These are phyloP conservation scores for Pseudisothecium myosuroides DNA, from an alignment of 225 moss, liverwort and hornwort genomes.

Conservation along the genomic window DNA sequence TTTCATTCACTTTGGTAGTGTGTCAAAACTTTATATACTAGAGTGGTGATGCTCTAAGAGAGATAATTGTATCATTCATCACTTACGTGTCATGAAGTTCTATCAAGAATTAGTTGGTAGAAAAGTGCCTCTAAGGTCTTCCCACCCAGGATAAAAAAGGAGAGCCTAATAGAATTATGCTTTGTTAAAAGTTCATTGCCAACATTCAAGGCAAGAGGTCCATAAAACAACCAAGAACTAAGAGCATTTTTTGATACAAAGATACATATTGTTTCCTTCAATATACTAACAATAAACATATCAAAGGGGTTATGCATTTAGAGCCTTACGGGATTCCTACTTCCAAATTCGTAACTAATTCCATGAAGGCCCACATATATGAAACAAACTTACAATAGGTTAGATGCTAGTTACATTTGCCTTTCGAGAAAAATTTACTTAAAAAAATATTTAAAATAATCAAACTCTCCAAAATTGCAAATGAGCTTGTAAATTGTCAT, in stretches of 20 bases:
- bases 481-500: rapidly evolving
- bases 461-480: neutral
- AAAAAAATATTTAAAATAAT: neutral
- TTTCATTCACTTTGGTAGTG: neutral
- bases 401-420: neutral
- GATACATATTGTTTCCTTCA: neutral
- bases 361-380: neutral
- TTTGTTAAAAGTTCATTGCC: neutral
- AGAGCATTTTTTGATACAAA: neutral
- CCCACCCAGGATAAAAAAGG: rapidly evolving
- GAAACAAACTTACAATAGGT: neutral
- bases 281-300: neutral
- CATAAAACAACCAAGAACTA: neutral
- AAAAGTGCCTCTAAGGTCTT: neutral
- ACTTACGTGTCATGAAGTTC: neutral
- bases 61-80: neutral
- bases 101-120: neutral
- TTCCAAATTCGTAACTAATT: neutral
- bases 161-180: neutral
- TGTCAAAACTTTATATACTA: neutral
- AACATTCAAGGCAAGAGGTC: neutral
- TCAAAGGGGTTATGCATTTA: rapidly evolving
- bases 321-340: neutral
- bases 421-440: too few relatives aligned
- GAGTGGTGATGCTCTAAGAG: neutral